Evolutionary conservation across 345 rosid genomes (phyloP).

Genomic region (Gossypium stocksii): DNA sequence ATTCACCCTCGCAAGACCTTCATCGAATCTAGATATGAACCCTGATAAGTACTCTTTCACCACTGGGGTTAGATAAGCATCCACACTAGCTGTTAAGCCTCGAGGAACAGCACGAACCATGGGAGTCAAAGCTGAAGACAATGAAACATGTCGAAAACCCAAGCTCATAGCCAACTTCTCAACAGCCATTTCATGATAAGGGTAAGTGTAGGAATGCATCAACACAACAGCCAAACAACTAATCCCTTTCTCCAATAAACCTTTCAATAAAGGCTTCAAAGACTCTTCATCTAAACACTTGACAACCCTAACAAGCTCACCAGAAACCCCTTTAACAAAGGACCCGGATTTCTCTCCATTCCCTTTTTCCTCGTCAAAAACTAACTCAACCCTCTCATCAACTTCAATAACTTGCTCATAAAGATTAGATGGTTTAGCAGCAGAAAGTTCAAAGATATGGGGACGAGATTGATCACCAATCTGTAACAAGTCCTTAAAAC

Average conservation of each 20-base stretch:
- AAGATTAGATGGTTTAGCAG: conserved; percentile 71
- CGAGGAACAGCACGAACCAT: conserved; percentile 99
- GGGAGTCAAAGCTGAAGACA: conserved; percentile 89
- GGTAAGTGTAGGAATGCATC: conserved; percentile 91
- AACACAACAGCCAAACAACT: conserved; percentile 86
- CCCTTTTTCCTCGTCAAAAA: conserved; percentile 35
- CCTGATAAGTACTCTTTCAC: conserved; percentile 88
- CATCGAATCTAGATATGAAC: conserved; percentile 81
- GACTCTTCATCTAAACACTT: conserved; percentile 60
- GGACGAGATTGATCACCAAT: conserved; percentile 97
- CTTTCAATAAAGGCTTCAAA: conserved; percentile 51
- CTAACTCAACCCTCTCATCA: conserved; percentile 89
- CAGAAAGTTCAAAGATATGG: conserved; percentile 77
- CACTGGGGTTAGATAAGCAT: conserved; percentile 92
- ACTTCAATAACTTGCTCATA: conserved; percentile 84
- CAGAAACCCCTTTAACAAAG: conserved; percentile 66
- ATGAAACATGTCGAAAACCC: conserved; percentile 89
- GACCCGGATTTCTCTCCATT: conserved; percentile 16
- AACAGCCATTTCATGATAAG: conserved; percentile 76
- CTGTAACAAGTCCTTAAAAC: conserved; percentile 86
- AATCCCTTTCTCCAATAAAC: conserved; percentile 71
- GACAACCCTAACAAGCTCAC: conserved; percentile 76
- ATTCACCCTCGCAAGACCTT: conserved; percentile 67
- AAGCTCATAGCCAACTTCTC: conserved; percentile 67
- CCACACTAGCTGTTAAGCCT: conserved; percentile 91